Evolutionary conservation across 2,329 filamentous ascomycete species (phyloP), one percentile per base, ranked within the genome.

Genomic region (Didymella keratinophila): DNA sequence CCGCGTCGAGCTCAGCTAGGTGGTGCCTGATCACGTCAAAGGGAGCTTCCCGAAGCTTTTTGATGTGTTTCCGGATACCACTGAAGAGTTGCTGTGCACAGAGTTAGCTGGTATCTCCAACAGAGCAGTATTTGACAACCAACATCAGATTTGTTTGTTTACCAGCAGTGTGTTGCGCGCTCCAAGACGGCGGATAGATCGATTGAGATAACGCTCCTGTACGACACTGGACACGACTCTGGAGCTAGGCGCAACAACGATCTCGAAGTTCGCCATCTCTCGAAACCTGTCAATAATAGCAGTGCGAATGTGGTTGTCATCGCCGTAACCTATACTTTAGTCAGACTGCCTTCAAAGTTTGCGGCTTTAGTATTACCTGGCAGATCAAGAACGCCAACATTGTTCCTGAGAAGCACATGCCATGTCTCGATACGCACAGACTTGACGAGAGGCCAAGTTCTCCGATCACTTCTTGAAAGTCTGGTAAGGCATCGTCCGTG

Each of bases 251-350:
- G 46, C 52, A 1, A 67, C 55, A 4, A 67, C 56, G 21, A 67
- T 60, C 21, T 67, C 65, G 5, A 54, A 64, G 14, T 64, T 30
- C 6, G 65, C 49, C 28, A 55, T 28, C 44, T 54, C 10, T 1
- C 65, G 59, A 25, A 55, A 63, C 1, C 14, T 52, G 23, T 67
- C 60, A 18, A 64, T 55, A 2, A 55, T 21, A 1, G 45, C 54
- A 21, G 54, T 42, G 10, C 65, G 60, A 7, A 67, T 43, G 8
- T 67, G 59, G 28, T 57, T 67, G 5, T 43, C 59, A 28, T 67
- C 63, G 2, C 65, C 59, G 18, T 62, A 64, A 3, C 63, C 63
- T 34, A 25, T 25, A 7, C 7, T 4, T 25, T 25, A 4, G 23
- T 25, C 23, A 25, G 23, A 25, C 7, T 25, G 23, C 23, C 4